Percentiles rank a stretch among this genome's conserved stretches.
These are phyloP conservation scores for Auricularia heimuer DNA, from an alignment of 768 basidiomycete species.

Conservation along the genomic window DNA sequence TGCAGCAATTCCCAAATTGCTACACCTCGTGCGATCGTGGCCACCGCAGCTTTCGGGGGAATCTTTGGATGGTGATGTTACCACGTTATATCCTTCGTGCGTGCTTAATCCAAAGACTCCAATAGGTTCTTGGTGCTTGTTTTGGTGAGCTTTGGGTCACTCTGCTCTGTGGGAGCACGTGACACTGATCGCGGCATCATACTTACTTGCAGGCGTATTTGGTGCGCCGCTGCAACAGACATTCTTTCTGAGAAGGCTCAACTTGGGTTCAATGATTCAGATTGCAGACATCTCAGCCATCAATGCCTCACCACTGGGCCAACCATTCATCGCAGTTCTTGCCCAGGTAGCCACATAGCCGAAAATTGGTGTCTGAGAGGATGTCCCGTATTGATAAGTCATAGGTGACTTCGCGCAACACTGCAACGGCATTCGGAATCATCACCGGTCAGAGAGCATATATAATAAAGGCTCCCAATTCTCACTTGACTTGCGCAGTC, in stretches of 20 bases:
- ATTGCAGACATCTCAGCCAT: slow-evolving; percentile 4
- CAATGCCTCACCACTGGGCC: not conserved
- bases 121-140: not conserved
- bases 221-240: not conserved
- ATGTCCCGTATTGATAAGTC: not conserved
- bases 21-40: slow-evolving; percentile 8
- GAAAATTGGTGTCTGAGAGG: too few species aligned
- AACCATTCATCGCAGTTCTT: slow-evolving; percentile 7
- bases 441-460: not conserved
- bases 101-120: not conserved
- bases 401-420: not conserved
- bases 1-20: slow-evolving; percentile 10
- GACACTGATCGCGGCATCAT: not conserved
- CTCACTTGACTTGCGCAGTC: not conserved
- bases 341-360: not conserved
- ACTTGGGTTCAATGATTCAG: not conserved
- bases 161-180: not conserved
- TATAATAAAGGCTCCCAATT: too few species aligned
- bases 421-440: not conserved
- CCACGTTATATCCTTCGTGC: not conserved
- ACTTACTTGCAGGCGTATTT: not conserved
- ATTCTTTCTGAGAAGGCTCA: not conserved
- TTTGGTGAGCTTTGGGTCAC: not conserved
- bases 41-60: slow-evolving; percentile 8
- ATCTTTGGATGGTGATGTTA: not conserved